These are phyloP conservation scores for Dentiscutata heterogama DNA, from an alignment of 371 early-diverging fungal species.

Conservation along the genomic window DNA sequence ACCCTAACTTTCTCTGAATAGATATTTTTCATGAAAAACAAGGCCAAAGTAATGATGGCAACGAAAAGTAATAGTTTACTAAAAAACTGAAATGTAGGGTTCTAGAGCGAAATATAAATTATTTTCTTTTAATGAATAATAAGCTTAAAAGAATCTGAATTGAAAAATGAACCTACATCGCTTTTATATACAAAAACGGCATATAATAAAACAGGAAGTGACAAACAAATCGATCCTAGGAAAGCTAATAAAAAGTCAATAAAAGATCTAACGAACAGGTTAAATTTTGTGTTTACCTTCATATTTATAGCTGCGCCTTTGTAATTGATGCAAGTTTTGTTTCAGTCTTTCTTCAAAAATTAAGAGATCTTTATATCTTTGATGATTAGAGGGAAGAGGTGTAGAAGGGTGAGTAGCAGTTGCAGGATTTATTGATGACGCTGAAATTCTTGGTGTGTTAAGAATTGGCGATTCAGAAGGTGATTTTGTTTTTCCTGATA, in stretches of 20 bases:
- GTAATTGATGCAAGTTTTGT: slow-evolving; percentile 65
- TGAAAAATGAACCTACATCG: slow-evolving; percentile 15
- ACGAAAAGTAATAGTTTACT: slow-evolving; percentile 55
- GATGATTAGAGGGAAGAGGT: not conserved
- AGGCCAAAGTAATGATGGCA: slow-evolving; percentile 49
- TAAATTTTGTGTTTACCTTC: slow-evolving; percentile 59
- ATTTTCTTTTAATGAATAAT: not conserved
- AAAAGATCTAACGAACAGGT: not conserved
- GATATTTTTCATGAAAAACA: slow-evolving; percentile 71
- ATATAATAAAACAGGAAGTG: slow-evolving; percentile 10
- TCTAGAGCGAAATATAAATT: slow-evolving; percentile 42
- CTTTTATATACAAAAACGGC: slow-evolving; percentile 25
- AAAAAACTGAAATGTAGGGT: slow-evolving; percentile 49
- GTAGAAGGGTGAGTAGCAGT: not conserved
- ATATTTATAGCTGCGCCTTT: slow-evolving; percentile 70
- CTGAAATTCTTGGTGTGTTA: no score
- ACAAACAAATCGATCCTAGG: slow-evolving; percentile 24
- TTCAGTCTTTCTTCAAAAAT: slow-evolving; percentile 76
- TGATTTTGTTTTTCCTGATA: no score
- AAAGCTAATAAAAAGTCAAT: slow-evolving; percentile 26
- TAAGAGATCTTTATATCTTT: slow-evolving; percentile 64
- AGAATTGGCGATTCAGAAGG: no score
- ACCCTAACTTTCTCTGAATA: slow-evolving; percentile 72
- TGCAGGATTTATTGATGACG: no score
- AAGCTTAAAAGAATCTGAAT: not conserved